phyloP scores from a whole-genome alignment of 2,329 filamentous ascomycete species.

The Ophiostoma novo-ulmi region DNA sequence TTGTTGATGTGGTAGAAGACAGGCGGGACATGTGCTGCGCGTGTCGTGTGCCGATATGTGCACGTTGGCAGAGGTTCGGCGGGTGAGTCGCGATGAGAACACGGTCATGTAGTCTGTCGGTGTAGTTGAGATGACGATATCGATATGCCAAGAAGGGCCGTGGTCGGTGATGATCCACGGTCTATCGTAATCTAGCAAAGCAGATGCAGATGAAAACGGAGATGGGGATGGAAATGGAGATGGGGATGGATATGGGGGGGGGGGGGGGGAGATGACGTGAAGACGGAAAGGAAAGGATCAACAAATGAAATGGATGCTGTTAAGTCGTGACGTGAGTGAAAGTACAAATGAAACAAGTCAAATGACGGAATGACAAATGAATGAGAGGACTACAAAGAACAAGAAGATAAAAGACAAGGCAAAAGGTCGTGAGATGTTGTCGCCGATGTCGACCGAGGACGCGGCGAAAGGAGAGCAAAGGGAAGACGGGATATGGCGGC shows the following conservation, averaged over 20 bases:
- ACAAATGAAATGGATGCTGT: conserved; percentile 18
- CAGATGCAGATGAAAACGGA: not conserved
- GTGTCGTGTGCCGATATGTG: not conserved
- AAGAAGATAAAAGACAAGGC: not conserved
- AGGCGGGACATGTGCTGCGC: conserved; percentile 11
- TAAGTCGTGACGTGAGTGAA: not conserved
- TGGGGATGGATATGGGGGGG: no score
- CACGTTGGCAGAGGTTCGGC: not conserved
- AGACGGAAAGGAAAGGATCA: conserved; percentile 3
- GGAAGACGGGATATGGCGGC: not conserved
- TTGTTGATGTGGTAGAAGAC: conserved; percentile 20
- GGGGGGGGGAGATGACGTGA: not conserved
- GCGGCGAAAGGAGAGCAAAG: not conserved
- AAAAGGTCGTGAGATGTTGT: not conserved
- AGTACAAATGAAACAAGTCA: not conserved
- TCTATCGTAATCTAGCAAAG: not conserved
- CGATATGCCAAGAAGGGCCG: not conserved
- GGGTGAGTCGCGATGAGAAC: conserved; percentile 17
- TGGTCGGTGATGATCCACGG: not conserved
- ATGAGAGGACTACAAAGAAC: not conserved
- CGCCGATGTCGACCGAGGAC: conserved; percentile 14
- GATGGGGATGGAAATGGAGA: not conserved
- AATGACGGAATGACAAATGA: not conserved
- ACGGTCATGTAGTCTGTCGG: conserved; percentile 5
- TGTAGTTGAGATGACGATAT: not conserved